phyloP scores from a whole-genome alignment of 768 basidiomycete genomes.

The Kondoa subrosea region DNA sequence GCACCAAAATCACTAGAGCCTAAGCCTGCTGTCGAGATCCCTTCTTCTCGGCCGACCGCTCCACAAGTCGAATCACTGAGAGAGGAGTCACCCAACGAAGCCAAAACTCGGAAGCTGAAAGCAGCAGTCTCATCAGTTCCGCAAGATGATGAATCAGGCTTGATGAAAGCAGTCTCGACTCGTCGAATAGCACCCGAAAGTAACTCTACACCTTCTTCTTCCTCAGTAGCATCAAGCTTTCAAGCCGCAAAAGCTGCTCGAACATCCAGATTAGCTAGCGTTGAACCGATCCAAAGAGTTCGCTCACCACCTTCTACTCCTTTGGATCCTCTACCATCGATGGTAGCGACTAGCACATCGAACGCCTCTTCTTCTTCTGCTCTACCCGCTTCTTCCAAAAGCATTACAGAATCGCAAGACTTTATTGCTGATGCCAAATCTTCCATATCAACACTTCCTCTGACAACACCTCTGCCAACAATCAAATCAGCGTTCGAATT shows the following conservation, averaged over 20 bases:
- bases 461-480: background rate
- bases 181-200: background rate
- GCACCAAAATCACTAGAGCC: background rate
- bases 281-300: background rate
- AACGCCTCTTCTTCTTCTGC: background rate
- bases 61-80: too few species aligned
- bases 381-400: background rate
- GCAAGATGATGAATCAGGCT: background rate
- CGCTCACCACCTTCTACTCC: background rate
- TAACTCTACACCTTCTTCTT: background rate
- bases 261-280: background rate
- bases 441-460: background rate
- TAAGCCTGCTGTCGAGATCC: background rate
- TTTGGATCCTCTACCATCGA: background rate
- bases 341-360: background rate
- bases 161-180: background rate
- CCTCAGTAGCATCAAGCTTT: too few species aligned
- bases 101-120: background rate
- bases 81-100: background rate
- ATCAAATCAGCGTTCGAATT: background rate
- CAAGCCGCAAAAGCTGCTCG: slow-evolving; percentile 1
- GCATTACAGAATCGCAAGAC: background rate
- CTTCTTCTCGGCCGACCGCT: too few species aligned
- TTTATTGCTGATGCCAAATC: background rate
- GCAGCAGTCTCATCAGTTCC: background rate